Percentiles rank a stretch among this genome's conserved stretches.
Conservation (phyloP, 2,329 filamentous ascomycete genomes). For the Epichloe festucae region DNA sequence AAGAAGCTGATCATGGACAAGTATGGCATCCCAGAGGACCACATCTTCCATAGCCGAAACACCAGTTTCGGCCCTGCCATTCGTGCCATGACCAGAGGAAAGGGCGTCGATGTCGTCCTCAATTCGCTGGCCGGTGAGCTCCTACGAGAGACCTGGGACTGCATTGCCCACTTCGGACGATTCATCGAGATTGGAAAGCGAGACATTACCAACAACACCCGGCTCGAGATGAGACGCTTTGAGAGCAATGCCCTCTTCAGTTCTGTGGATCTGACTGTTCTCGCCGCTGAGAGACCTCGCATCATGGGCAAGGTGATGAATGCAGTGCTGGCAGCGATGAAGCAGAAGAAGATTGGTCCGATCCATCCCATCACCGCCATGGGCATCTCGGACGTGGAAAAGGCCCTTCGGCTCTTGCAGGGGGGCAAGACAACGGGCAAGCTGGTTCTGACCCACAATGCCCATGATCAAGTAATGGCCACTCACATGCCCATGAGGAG, state of each 20-base stretch:
- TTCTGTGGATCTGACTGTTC: conserved; percentile 30
- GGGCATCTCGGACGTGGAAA: conserved; percentile 25
- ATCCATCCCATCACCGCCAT: conserved; percentile 23
- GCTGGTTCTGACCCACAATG: conserved; percentile 27
- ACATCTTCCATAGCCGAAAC: conserved; percentile 16
- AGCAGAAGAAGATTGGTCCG: conserved; percentile 20
- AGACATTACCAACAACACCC: conserved; percentile 24
- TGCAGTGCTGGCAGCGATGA: conserved; percentile 9
- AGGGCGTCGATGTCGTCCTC: conserved; percentile 59
- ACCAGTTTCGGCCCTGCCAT: conserved; percentile 13
- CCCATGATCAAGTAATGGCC: conserved; percentile 11
- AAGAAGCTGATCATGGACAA: conserved; percentile 23
- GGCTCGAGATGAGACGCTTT: conserved; percentile 36
- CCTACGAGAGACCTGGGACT: conserved; percentile 29
- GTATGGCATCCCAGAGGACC: conserved; percentile 24
- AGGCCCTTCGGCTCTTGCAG: conserved; percentile 24
- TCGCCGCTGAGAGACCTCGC: conserved; percentile 29
- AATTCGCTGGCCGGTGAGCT: conserved; percentile 19
- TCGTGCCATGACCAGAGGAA: conserved; percentile 22
- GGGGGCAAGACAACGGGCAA: conserved; percentile 25
- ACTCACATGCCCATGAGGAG: conserved; percentile 12
- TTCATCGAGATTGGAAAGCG: conserved; percentile 32
- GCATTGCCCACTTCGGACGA: conserved; percentile 28
- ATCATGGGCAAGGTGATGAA: conserved; percentile 24
- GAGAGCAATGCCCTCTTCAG: conserved; percentile 33